Percentiles rank a stretch among this genome's conserved stretches.
Conservation (phyloP, 805 yeast genomes). For the Kuraishia borneana region DNA sequence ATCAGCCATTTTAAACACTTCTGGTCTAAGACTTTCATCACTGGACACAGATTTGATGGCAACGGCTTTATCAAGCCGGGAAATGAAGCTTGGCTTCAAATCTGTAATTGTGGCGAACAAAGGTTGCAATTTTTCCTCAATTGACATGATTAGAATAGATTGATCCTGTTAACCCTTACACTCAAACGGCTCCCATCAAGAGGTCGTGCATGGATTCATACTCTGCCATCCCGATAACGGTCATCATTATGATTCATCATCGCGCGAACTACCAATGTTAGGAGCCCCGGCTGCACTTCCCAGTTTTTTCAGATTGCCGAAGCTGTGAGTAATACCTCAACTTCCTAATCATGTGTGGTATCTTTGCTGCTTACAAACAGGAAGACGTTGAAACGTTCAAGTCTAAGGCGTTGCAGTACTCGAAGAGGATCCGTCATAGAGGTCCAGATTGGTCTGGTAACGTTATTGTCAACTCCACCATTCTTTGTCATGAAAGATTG, state of each 20-base stretch:
- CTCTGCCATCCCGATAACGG: too few species aligned
- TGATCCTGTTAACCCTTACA: too few species aligned
- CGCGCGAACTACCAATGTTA: too few species aligned
- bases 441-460: conserved; percentile 99
- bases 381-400: conserved; percentile 74
- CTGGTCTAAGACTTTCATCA: conserved; percentile 80
- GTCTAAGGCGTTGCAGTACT: conserved; percentile 76
- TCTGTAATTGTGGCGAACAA: conserved; percentile 56
- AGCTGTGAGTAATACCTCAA: too few species aligned
- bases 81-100: conserved; percentile 63
- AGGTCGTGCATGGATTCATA: too few species aligned
- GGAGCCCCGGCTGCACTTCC: too few species aligned
- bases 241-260: too few species aligned
- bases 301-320: too few species aligned
- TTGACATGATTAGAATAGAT: conserved; percentile 9
- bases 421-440: conserved; percentile 93
- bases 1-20: conserved; percentile 83
- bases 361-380: conserved; percentile 84
- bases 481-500: conserved; percentile 89
- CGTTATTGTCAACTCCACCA: conserved; percentile 64
- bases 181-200: too few species aligned
- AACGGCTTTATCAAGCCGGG: conserved; percentile 72
- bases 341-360: conserved; percentile 78
- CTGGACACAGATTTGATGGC: conserved; percentile 92
- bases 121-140: conserved; percentile 18